A percentile compares a stretch with the other conserved stretches of the same genome.
phyloP scores from a whole-genome alignment of 163 green algal genomes.

The Chlamydomonas reinhardtii region DNA sequence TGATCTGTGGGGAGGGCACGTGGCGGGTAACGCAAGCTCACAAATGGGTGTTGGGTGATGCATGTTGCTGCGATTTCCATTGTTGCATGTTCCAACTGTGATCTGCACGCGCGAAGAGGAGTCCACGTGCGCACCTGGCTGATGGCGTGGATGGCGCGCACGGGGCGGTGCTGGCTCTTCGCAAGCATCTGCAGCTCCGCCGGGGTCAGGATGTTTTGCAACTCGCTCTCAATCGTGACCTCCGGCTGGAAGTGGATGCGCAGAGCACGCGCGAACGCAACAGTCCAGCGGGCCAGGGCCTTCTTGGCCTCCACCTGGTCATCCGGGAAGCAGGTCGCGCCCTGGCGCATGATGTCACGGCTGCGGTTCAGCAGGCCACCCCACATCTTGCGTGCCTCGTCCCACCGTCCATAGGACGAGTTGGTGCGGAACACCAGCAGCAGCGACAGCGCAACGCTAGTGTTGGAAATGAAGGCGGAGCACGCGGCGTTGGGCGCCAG shows the following conservation, averaged over 20 bases:
- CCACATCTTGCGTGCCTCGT: slow-evolving; percentile 78
- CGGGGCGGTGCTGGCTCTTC: slow-evolving; percentile 59
- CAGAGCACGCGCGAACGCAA: slow-evolving; percentile 70
- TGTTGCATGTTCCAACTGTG: too few species aligned
- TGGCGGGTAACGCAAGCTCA: too few species aligned
- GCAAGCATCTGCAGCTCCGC: slow-evolving; percentile 70
- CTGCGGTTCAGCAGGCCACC: slow-evolving; percentile 78
- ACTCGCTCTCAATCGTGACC: slow-evolving; percentile 44
- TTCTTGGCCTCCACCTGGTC: slow-evolving; percentile 53
- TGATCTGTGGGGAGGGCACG: slow-evolving; percentile 36
- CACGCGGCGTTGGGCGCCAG: slow-evolving; percentile 11
- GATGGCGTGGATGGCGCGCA: slow-evolving; percentile 53
- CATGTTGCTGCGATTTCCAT: too few species aligned
- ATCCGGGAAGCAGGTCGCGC: slow-evolving; percentile 59
- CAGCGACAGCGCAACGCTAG: slow-evolving; percentile 48
- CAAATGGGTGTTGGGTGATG: too few species aligned
- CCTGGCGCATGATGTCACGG: slow-evolving; percentile 84
- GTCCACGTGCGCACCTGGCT: slow-evolving; percentile 37
- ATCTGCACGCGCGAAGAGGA: too few species aligned
- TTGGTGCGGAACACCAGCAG: slow-evolving; percentile 68
- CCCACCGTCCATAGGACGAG: slow-evolving; percentile 70
- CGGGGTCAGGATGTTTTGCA: slow-evolving; percentile 68
- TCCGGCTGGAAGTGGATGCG: slow-evolving; percentile 75
- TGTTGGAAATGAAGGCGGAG: slow-evolving; percentile 44
- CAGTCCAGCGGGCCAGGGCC: slow-evolving; percentile 73